A percentile compares a stretch with the other conserved stretches of the same genome.
Conservation (phyloP, 768 basidiomycete species). For the Rhodosporidiobolus sp. region DNA sequence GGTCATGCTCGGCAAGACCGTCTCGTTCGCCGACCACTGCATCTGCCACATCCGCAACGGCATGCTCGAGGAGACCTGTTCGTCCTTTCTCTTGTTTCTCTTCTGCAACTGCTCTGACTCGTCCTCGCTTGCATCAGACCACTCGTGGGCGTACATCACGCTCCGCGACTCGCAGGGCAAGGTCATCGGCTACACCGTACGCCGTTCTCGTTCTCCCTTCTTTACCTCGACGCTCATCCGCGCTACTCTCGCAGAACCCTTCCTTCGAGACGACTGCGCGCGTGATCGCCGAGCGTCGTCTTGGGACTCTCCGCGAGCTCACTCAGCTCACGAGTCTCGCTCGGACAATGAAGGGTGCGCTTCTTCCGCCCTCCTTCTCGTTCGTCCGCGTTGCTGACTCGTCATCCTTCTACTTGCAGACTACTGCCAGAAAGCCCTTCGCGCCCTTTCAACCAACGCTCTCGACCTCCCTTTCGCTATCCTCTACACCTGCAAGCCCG, state of each 20-base stretch:
- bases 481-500: conserved; percentile 18
- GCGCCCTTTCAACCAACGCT: conserved; percentile 17
- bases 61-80: conserved; percentile 30
- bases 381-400: background rate
- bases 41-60: conserved; percentile 13
- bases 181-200: conserved; percentile 20
- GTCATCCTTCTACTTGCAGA: background rate
- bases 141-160: conserved; percentile 19
- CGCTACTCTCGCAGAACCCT: background rate
- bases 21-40: conserved; percentile 20
- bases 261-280: conserved; percentile 13
- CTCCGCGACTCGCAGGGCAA: conserved; percentile 10
- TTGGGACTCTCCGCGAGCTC: conserved; percentile 24
- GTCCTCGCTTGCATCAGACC: background rate
- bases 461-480: conserved; percentile 32
- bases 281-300: conserved; percentile 18
- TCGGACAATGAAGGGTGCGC: conserved; percentile 20
- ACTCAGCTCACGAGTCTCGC: conserved; percentile 12
- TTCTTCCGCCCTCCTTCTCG: no score
- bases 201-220: background rate
- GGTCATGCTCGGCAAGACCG: conserved; percentile 8
- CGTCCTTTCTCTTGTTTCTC: background rate
- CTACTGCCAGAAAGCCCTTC: conserved; percentile 15
- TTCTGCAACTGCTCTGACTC: background rate
- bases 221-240: no score